phyloP scores from a whole-genome alignment of 1,284 basidiomycete genomes.

The Rugosomyces carneus region DNA sequence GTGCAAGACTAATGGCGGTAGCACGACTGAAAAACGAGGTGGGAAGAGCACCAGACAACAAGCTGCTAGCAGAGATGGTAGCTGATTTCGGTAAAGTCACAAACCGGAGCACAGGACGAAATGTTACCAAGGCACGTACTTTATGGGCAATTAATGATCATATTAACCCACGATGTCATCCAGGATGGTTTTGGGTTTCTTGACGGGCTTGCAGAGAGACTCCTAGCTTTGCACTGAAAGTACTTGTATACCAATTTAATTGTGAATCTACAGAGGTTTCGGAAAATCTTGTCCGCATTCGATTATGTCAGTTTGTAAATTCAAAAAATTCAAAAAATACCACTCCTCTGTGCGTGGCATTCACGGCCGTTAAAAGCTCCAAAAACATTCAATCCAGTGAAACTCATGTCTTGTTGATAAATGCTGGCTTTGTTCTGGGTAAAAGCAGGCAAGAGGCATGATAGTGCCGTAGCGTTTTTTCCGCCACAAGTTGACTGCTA shows the following conservation, averaged over 20 bases:
- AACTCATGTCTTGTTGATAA: too few relatives aligned
- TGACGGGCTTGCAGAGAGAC: slow-evolving; percentile 47
- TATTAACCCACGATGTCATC: slow-evolving; percentile 2
- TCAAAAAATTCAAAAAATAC: too few relatives aligned
- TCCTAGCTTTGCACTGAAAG: slow-evolving; percentile 31
- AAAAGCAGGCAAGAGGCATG: too few relatives aligned
- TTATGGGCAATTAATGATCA: background rate
- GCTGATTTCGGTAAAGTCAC: slow-evolving; percentile 62
- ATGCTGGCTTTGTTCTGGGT: too few relatives aligned
- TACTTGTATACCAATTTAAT: background rate
- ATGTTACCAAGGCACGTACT: slow-evolving; percentile 52
- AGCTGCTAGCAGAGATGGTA: slow-evolving; percentile 53
- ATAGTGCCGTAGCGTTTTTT: too few relatives aligned
- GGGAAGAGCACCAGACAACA: slow-evolving; percentile 40
- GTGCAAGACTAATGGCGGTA: slow-evolving; percentile 52
- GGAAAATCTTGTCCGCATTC: too few relatives aligned
- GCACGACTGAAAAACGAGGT: slow-evolving; percentile 52
- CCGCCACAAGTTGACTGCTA: too few relatives aligned
- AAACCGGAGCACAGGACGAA: slow-evolving; percentile 57
- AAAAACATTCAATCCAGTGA: too few relatives aligned
- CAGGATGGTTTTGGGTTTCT: slow-evolving; percentile 67
- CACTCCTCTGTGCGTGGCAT: too few relatives aligned
- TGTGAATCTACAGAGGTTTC: background rate
- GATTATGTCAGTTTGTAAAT: too few relatives aligned
- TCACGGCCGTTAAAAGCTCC: too few relatives aligned